Percentiles rank a stretch among this genome's conserved stretches.
Conservation (phyloP, 768 basidiomycete species). For the Kwoniella europaea region DNA sequence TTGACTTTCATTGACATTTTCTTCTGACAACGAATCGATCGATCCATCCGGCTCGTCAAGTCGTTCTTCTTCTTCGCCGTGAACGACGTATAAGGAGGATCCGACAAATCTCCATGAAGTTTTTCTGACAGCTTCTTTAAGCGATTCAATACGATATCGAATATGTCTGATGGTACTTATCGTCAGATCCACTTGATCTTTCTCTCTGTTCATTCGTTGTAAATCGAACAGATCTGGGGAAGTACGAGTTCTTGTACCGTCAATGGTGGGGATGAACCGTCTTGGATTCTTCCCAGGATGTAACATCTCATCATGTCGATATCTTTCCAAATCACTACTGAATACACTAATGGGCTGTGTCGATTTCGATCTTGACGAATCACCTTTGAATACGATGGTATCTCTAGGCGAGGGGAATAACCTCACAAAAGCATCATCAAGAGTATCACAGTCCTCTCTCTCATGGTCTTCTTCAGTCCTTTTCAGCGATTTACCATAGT, state of each 20-base stretch:
- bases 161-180: not conserved
- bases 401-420: conserved; percentile 16
- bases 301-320: not conserved
- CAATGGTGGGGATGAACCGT: not conserved
- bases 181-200: not conserved
- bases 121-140: not conserved
- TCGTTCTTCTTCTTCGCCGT: conserved; percentile 4
- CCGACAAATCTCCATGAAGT: conserved; percentile 6
- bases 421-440: conserved; percentile 12
- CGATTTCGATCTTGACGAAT: not conserved
- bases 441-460: not conserved
- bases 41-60: not conserved
- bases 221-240: not conserved
- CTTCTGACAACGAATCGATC: too few species aligned
- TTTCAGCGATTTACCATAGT: conserved; percentile 8
- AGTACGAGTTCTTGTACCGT: too few species aligned
- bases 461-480: conserved; percentile 1
- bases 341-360: too few species aligned
- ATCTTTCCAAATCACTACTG: not conserved
- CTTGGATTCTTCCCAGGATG: not conserved
- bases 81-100: not conserved
- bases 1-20: not conserved
- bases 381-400: not conserved
- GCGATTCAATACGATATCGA: not conserved
- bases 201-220: not conserved